Conservation (phyloP, 1,139 yeast genomes). For the Pichia sp. region DNA sequence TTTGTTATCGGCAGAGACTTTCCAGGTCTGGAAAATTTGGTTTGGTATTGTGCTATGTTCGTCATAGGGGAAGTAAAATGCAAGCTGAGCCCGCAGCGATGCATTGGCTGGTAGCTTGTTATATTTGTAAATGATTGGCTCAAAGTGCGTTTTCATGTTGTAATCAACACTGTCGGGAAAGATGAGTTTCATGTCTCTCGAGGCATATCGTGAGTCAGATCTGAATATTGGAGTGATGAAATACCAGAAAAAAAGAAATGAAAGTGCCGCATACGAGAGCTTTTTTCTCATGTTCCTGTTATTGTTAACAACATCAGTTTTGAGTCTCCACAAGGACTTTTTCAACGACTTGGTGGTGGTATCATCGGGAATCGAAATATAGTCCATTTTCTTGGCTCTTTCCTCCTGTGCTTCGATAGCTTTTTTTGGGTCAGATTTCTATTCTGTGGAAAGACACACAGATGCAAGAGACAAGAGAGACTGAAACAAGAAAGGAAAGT, state of each 20-base stretch:
- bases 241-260: neutral
- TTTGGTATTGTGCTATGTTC: slow-evolving; percentile 40
- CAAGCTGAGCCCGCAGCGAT: slow-evolving; percentile 53
- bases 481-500: neutral
- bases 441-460: no score
- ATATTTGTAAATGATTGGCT: neutral
- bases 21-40: slow-evolving; percentile 96
- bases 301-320: slow-evolving; percentile 1
- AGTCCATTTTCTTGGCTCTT: neutral
- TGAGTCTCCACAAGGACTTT: neutral
- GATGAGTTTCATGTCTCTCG: neutral
- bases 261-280: neutral
- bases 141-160: slow-evolving; percentile 14
- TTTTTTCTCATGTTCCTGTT: slow-evolving; percentile 1
- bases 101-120: slow-evolving; percentile 26
- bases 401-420: neutral
- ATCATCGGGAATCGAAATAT: slow-evolving; percentile 4
- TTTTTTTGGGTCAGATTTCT: no score
- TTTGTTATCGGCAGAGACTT: slow-evolving; percentile 52
- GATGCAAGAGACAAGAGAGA: neutral
- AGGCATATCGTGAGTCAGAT: neutral
- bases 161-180: neutral
- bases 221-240: slow-evolving; percentile 1
- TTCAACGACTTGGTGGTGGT: neutral
- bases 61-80: slow-evolving; percentile 71